Conservation (phyloP, 169 alveolate species). For the Plasmodium blacklocki region DNA sequence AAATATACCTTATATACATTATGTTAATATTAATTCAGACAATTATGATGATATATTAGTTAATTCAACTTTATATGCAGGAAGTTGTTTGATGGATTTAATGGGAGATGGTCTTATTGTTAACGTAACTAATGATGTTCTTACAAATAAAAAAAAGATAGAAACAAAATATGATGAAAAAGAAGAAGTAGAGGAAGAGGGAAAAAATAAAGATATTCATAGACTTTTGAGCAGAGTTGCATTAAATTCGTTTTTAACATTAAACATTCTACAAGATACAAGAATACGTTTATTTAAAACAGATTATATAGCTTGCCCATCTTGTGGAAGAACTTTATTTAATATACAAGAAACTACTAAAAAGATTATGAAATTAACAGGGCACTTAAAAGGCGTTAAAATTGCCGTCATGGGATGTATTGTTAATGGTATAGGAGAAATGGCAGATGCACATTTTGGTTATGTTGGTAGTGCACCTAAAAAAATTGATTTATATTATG, state of each 20-base stretch:
- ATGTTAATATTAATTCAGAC: slow-evolving; percentile 30
- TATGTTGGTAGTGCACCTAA: slow-evolving; percentile 90
- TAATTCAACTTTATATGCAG: slow-evolving; percentile 51
- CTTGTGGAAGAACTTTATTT: slow-evolving; percentile 92
- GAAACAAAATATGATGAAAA: neutral
- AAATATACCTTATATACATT: slow-evolving; percentile 51
- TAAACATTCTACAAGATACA: slow-evolving; percentile 82
- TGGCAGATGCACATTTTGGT: slow-evolving; percentile 95
- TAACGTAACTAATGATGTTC: slow-evolving; percentile 22
- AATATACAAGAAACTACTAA: slow-evolving; percentile 89
- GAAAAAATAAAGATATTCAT: neutral
- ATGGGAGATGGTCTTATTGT: slow-evolving; percentile 70
- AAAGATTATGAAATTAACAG: slow-evolving; percentile 85
- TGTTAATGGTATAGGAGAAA: slow-evolving; percentile 93
- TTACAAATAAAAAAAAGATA: neutral
- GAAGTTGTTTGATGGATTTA: slow-evolving; percentile 65
- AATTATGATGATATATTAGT: slow-evolving; percentile 62
- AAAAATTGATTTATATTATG: slow-evolving; percentile 89
- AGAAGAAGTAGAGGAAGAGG: neutral
- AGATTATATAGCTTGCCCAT: slow-evolving; percentile 92
- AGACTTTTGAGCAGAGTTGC: slow-evolving; percentile 28
- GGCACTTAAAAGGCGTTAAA: slow-evolving; percentile 91
- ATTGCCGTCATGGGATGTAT: slow-evolving; percentile 94
- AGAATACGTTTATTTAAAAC: slow-evolving; percentile 90
- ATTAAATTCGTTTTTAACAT: slow-evolving; percentile 46